Evolutionary conservation across 345 rosid species (phyloP).

Genomic region (Dipteronia sinensis): DNA sequence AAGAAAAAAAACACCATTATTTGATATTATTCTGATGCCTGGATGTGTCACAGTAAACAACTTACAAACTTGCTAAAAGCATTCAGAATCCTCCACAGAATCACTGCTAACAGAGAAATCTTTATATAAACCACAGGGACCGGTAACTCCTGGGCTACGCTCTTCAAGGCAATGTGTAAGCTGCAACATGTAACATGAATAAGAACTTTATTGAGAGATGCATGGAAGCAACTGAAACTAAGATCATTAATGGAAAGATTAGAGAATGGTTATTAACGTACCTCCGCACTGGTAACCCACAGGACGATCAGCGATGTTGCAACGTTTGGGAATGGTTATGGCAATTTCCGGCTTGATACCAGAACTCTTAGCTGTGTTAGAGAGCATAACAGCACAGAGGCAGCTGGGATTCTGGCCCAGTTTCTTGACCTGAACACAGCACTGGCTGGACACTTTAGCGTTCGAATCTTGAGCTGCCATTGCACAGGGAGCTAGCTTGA

Average conservation of each 20-base stretch:
- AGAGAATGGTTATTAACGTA: slow-evolving; percentile 15
- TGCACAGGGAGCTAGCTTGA: slow-evolving; percentile 85
- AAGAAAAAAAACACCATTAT: background rate
- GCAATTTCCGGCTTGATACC: slow-evolving; percentile 78
- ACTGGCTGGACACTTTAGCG: slow-evolving; percentile 60
- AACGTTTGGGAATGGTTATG: slow-evolving; percentile 83
- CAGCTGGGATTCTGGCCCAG: slow-evolving; percentile 78
- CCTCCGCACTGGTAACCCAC: slow-evolving; percentile 92
- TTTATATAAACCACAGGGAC: background rate
- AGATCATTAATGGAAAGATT: background rate
- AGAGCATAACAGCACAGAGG: slow-evolving; percentile 87
- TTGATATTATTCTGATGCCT: slow-evolving; percentile 5
- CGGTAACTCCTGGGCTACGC: background rate
- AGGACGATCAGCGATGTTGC: slow-evolving; percentile 78
- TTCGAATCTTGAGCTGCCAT: slow-evolving; percentile 57
- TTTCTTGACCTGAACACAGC: slow-evolving; percentile 68
- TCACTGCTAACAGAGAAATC: background rate
- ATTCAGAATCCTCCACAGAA: background rate
- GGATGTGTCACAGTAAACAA: background rate
- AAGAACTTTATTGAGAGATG: background rate
- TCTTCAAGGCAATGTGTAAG: slow-evolving; percentile 58
- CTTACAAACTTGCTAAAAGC: background rate
- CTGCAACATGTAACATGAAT: slow-evolving; percentile 35
- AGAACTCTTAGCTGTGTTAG: slow-evolving; percentile 69
- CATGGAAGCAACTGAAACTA: background rate